Percentiles rank a stretch among this genome's conserved stretches.
Evolutionary conservation across 805 yeast genomes (phyloP).

Genomic region (Candida alai): DNA sequence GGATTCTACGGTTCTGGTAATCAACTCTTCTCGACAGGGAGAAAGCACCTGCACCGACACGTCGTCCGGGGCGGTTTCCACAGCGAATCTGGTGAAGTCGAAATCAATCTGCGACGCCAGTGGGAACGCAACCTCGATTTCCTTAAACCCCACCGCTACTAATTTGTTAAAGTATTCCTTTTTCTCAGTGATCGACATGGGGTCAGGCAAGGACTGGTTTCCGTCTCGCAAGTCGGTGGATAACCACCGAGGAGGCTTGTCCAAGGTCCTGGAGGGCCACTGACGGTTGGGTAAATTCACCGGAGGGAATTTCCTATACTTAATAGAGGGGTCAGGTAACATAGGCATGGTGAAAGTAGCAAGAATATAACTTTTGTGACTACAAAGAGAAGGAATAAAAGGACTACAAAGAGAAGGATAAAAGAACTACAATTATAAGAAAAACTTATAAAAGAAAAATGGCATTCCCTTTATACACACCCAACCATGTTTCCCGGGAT

Average conservation of each 20-base stretch:
- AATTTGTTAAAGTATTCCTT: constrained; percentile 65
- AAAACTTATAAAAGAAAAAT: no score
- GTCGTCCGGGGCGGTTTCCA: constrained; percentile 70
- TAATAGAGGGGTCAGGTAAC: constrained; percentile 58
- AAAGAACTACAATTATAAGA: no score
- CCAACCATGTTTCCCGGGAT: no score
- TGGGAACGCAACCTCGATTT: constrained; percentile 81
- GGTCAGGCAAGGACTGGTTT: constrained; percentile 81
- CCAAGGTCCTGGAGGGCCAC: constrained; percentile 64
- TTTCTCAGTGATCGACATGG: constrained; percentile 80
- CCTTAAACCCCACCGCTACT: constrained; percentile 73
- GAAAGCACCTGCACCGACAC: constrained; percentile 73
- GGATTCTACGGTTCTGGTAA: constrained; percentile 67
- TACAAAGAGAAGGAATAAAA: no score
- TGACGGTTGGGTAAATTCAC: constrained; percentile 56
- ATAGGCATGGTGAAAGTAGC: constrained; percentile 19
- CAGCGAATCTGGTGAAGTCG: constrained; percentile 74
- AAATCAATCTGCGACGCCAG: constrained; percentile 77
- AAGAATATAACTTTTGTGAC: background rate
- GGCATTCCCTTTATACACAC: no score
- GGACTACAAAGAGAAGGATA: no score
- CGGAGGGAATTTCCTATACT: constrained; percentile 57
- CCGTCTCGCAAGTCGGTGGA: constrained; percentile 84
- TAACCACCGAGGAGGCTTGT: constrained; percentile 74
- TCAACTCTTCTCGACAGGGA: constrained; percentile 73